Conservation (phyloP, 495 filamentous ascomycete species). For the Lasiosphaeria miniovina region DNA sequence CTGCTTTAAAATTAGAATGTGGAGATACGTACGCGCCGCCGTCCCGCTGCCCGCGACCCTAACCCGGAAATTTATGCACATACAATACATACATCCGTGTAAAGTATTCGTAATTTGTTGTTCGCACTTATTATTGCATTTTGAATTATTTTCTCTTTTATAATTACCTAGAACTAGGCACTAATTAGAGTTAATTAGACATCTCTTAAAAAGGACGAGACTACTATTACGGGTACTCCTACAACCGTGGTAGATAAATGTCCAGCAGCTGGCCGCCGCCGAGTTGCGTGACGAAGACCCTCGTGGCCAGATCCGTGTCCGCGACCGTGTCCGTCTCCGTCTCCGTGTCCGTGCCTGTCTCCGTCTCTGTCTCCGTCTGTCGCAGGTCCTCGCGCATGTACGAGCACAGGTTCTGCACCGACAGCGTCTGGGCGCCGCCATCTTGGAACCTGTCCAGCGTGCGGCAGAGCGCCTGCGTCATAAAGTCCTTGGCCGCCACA, state of each 20-base stretch:
- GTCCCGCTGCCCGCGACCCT: no score
- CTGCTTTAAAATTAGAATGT: no score
- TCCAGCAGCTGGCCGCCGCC: constrained; percentile 27
- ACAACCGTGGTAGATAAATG: constrained; percentile 22
- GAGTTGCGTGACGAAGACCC: constrained; percentile 29
- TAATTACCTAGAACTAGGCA: no score
- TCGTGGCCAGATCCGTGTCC: constrained; percentile 1
- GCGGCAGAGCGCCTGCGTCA: constrained; percentile 22
- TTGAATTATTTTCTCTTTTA: no score
- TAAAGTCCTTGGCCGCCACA: neutral
- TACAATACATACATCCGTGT: no score
- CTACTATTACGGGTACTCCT: neutral
- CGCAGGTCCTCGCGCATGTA: constrained; percentile 24
- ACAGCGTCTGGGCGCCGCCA: constrained; percentile 6
- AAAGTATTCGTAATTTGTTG: no score
- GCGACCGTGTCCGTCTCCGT: neutral
- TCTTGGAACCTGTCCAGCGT: constrained; percentile 14
- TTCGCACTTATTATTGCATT: no score
- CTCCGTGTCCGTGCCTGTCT: no score
- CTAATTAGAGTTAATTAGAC: no score
- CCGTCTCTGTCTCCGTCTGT: constrained; percentile 3
- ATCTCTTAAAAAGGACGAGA: no score
- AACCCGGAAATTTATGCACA: no score
- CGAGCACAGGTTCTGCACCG: constrained; percentile 29
- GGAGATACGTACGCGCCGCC: no score